phyloP scores from a whole-genome alignment of 176 grass and related monocot species.

The Puya raimondii region DNA sequence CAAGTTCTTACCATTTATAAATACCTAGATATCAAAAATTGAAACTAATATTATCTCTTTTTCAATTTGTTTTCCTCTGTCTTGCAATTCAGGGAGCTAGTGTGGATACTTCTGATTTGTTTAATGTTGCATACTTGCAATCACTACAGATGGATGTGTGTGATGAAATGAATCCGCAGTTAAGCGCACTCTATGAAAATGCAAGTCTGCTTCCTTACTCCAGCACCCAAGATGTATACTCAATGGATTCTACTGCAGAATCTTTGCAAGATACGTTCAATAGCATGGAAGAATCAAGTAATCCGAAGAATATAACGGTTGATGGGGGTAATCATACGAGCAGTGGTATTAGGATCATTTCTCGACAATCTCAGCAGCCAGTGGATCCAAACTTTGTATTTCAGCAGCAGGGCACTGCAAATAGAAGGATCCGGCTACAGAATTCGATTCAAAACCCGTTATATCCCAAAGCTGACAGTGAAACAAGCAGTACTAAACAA shows the following conservation, averaged over 20 bases:
- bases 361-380: background rate
- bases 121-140: background rate
- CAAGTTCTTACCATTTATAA: background rate
- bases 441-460: background rate
- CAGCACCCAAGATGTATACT: conserved; percentile 13
- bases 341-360: conserved; percentile 8
- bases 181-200: conserved; percentile 16
- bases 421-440: conserved; percentile 12
- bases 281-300: conserved; percentile 6
- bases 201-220: conserved; percentile 11
- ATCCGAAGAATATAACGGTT: background rate
- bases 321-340: background rate
- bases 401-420: conserved; percentile 13
- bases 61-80: background rate
- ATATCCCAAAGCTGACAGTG: background rate
- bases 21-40: background rate
- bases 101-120: background rate
- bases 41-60: background rate
- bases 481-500: background rate
- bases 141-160: background rate
- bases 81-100: background rate
- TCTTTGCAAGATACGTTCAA: conserved; percentile 18
- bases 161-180: conserved; percentile 1
- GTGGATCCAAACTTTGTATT: background rate
- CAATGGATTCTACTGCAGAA: conserved; percentile 3